Percentiles rank a stretch among this genome's conserved stretches.
phyloP scores from a whole-genome alignment of 75 land plant species.

The Pinus tabuliformis region DNA sequence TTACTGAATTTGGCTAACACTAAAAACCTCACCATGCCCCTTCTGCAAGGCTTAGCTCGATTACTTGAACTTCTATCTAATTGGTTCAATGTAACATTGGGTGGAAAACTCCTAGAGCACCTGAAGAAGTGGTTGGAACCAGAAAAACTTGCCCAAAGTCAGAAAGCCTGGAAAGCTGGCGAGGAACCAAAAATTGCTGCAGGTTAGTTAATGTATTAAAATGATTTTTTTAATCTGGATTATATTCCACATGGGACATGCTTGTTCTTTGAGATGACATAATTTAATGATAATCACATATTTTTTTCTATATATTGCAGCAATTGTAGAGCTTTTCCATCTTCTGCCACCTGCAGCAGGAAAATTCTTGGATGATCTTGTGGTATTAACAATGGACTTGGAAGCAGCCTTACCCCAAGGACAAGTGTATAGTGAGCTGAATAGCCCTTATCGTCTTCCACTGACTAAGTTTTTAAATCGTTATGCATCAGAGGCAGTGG shows the following conservation, averaged over 20 bases:
- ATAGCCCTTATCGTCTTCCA: constrained; percentile 97
- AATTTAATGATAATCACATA: too few relatives aligned
- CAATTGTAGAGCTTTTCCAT: constrained; percentile 98
- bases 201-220: constrained; percentile 36
- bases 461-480: constrained; percentile 92
- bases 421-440: constrained; percentile 93
- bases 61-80: constrained; percentile 95
- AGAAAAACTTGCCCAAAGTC: constrained; percentile 91
- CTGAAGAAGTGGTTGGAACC: constrained; percentile 98
- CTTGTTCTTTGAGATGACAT: too few relatives aligned
- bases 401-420: constrained; percentile 93
- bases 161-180: constrained; percentile 96
- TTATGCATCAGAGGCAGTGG: constrained; percentile 88
- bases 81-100: constrained; percentile 99
- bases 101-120: constrained; percentile 93
- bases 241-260: too few relatives aligned
- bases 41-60: constrained; percentile 93
- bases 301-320: constrained; percentile 40
- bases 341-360: constrained; percentile 91
- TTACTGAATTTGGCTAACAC: constrained; percentile 91
- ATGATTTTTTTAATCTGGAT: neutral
- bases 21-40: constrained; percentile 92
- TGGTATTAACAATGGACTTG: constrained; percentile 78
- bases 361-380: constrained; percentile 95
- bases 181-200: constrained; percentile 99